phyloP scores from a whole-genome alignment of 495 filamentous ascomycete genomes.

The Aspergillus saccharolyticus region DNA sequence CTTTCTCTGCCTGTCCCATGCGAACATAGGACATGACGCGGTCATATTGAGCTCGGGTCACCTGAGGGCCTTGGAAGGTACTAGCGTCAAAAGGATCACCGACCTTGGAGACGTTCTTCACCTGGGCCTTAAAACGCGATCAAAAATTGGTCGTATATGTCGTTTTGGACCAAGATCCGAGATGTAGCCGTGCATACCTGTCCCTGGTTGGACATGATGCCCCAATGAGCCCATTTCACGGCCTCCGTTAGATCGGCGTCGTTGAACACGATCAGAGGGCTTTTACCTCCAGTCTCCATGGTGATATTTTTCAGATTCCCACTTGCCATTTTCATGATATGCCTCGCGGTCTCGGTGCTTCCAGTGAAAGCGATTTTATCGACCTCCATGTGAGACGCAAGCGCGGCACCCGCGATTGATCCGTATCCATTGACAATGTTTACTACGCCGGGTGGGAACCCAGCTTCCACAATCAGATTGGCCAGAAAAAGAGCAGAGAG shows the following conservation, averaged over 20 bases:
- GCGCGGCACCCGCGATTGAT: slow-evolving; percentile 68
- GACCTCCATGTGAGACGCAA: slow-evolving; percentile 67
- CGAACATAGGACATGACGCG: no score
- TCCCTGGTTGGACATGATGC: slow-evolving; percentile 47
- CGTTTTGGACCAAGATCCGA: slow-evolving; percentile 50
- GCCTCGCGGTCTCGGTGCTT: slow-evolving; percentile 17
- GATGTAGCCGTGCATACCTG: slow-evolving; percentile 51
- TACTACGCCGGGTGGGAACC: slow-evolving; percentile 81
- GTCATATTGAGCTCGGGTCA: no score
- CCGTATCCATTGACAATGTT: slow-evolving; percentile 83
- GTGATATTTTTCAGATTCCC: slow-evolving; percentile 48
- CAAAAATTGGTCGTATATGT: slow-evolving; percentile 52
- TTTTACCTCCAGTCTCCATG: slow-evolving; percentile 45
- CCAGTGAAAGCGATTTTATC: slow-evolving; percentile 63
- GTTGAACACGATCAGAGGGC: slow-evolving; percentile 39
- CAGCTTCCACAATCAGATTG: slow-evolving; percentile 74
- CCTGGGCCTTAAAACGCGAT: slow-evolving; percentile 13
- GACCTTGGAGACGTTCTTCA: slow-evolving; percentile 34
- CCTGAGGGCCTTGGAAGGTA: slow-evolving; percentile 76
- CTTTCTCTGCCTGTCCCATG: no score
- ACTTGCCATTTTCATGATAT: slow-evolving; percentile 28
- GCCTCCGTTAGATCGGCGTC: slow-evolving; percentile 43
- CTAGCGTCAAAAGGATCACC: slow-evolving; percentile 73
- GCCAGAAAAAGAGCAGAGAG: slow-evolving; percentile 83
- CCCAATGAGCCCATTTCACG: slow-evolving; percentile 32